Evolutionary conservation across 1,139 yeast genomes (phyloP).

Genomic region (Yamadazyma sp.): DNA sequence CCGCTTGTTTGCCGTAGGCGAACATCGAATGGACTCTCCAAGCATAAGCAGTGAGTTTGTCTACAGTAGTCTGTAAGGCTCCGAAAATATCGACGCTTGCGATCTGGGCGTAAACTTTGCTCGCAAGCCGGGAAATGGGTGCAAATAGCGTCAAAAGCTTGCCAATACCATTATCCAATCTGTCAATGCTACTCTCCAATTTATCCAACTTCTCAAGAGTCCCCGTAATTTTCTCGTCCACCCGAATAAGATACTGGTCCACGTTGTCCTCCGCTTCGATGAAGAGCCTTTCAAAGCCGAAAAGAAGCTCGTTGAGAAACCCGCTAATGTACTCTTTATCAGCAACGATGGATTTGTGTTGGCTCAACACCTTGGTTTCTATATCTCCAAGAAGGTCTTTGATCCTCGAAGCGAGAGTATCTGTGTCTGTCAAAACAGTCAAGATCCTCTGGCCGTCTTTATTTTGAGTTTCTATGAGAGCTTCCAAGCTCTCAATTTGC

Average conservation of each 20-base stretch:
- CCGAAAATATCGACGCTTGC: no score
- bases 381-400: conserved; percentile 2
- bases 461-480: background rate
- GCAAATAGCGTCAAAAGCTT: background rate
- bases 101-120: background rate
- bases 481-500: background rate
- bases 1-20: background rate
- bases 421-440: conserved; percentile 1
- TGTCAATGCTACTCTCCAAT: background rate
- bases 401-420: conserved; percentile 3
- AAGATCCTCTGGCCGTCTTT: background rate
- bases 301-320: conserved; percentile 10
- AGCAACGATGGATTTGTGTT: background rate
- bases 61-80: no score
- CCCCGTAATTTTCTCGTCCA: conserved; percentile 6
- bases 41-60: no score
- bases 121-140: background rate
- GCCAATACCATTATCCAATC: background rate
- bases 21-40: background rate
- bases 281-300: conserved; percentile 7
- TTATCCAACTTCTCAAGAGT: conserved; percentile 7
- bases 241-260: conserved; percentile 1
- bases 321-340: background rate
- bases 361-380: conserved; percentile 3
- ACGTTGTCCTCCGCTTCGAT: conserved; percentile 6